Evolutionary conservation across 2,329 filamentous ascomycete genomes (phyloP).

Genomic region (Verticillium klebahnii): DNA sequence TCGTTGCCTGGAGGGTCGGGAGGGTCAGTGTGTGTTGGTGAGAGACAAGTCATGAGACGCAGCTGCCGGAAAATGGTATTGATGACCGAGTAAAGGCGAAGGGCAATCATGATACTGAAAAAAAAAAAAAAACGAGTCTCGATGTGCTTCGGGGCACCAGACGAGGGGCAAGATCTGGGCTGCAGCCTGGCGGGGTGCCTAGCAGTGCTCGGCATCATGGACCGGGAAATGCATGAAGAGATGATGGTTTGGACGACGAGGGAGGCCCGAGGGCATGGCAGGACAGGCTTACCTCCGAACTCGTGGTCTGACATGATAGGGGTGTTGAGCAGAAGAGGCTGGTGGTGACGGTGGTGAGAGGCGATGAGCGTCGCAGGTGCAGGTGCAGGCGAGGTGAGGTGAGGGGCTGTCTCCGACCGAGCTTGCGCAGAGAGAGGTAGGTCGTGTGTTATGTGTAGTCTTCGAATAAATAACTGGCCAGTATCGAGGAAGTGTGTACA

Average conservation of each 20-base stretch:
- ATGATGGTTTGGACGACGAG: neutral
- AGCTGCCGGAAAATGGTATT: too few relatives aligned
- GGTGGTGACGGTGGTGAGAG: neutral
- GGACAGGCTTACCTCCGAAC: conserved; percentile 51
- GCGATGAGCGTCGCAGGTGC: neutral
- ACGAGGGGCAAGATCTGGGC: neutral
- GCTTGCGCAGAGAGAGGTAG: neutral
- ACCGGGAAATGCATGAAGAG: neutral
- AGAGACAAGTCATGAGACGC: neutral
- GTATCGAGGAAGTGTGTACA: too few relatives aligned
- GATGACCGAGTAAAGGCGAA: too few relatives aligned
- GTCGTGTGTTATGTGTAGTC: too few relatives aligned
- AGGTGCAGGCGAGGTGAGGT: neutral
- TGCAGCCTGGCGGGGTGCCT: neutral
- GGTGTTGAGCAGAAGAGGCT: neutral
- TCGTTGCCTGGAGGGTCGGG: conserved; percentile 44
- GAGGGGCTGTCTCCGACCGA: neutral
- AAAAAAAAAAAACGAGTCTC: neutral
- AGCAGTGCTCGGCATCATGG: too few relatives aligned
- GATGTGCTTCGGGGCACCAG: neutral
- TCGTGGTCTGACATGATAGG: conserved; percentile 60
- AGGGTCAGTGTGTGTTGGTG: neutral
- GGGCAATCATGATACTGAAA: neutral
- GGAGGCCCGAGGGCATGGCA: neutral
- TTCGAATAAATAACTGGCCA: too few relatives aligned